Conservation (phyloP, 2,329 filamentous ascomycete species). For the Chaetomiaceae sp. region DNA sequence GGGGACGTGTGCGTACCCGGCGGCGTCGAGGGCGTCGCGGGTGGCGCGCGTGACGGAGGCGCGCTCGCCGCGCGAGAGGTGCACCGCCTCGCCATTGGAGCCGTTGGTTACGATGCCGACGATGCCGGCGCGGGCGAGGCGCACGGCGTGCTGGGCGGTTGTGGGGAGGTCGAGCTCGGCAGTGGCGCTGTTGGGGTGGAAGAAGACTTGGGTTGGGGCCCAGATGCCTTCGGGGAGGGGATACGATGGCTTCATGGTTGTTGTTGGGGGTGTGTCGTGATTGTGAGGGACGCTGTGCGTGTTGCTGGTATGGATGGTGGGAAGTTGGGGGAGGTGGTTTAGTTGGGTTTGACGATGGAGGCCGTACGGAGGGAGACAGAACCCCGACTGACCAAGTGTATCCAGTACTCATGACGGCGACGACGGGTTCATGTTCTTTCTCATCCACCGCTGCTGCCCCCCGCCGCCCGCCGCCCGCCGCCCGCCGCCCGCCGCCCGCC, state of each 20-base stretch:
- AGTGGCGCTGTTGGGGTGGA: neutral
- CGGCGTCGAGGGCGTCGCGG: neutral
- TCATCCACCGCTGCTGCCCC: too few relatives aligned
- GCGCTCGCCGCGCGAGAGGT: neutral
- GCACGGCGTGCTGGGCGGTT: neutral
- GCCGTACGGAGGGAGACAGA: too few relatives aligned
- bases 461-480: too few relatives aligned
- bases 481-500: too few relatives aligned
- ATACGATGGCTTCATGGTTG: neutral
- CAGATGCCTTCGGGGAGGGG: slow-evolving; percentile 1
- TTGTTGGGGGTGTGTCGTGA: too few relatives aligned
- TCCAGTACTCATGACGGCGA: too few relatives aligned
- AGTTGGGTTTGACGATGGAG: too few relatives aligned
- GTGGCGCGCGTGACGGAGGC: neutral
- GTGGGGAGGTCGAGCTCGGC: neutral
- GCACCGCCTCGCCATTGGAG: slow-evolving; percentile 8
- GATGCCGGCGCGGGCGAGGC: slow-evolving; percentile 5
- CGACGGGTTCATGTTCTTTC: too few relatives aligned
- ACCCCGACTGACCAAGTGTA: too few relatives aligned
- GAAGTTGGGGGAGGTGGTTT: too few relatives aligned
- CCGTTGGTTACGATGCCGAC: slow-evolving; percentile 6
- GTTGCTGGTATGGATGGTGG: too few relatives aligned
- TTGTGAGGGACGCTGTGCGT: too few relatives aligned
- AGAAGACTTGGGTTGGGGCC: slow-evolving; percentile 7
- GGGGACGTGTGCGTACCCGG: neutral